A percentile compares a stretch with the other conserved stretches of the same genome.
Conservation (phyloP, 768 basidiomycete genomes). For the Russula virescens region DNA sequence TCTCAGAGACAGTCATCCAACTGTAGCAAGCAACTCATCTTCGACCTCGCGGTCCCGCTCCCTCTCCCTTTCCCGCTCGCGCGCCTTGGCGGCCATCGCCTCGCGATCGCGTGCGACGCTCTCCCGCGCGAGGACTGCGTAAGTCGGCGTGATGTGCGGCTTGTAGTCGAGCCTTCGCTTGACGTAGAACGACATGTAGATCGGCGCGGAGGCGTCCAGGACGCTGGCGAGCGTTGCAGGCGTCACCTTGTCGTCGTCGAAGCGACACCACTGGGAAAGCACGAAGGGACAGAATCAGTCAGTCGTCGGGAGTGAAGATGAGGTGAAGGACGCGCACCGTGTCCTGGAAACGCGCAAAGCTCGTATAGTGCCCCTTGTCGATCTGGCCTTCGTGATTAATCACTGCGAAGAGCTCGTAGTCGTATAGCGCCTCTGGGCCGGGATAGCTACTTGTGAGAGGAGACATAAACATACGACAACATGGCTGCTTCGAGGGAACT, state of each 20-base stretch:
- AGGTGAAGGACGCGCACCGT: constrained; percentile 49
- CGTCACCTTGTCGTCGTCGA: constrained; percentile 90
- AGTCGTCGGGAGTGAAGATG: not conserved
- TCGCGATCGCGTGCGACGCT: constrained; percentile 19
- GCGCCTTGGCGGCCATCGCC: not conserved
- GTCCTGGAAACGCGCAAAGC: constrained; percentile 76
- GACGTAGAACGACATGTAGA: constrained; percentile 96
- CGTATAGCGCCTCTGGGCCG: constrained; percentile 66
- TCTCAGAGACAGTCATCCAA: not conserved
- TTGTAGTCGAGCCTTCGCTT: constrained; percentile 86
- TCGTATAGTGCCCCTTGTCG: constrained; percentile 93
- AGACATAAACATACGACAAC: not conserved
- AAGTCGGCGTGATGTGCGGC: constrained; percentile 32
- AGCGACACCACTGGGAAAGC: constrained; percentile 73
- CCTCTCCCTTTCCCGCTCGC: constrained; percentile 1
- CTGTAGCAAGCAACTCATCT: constrained; percentile 20
- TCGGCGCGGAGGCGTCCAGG: constrained; percentile 50
- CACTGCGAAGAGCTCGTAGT: constrained; percentile 89
- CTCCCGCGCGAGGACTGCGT: constrained; percentile 16
- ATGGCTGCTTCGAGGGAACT: not conserved
- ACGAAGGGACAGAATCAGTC: not conserved
- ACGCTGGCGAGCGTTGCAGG: constrained; percentile 62
- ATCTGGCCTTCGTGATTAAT: constrained; percentile 94
- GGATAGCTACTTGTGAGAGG: constrained; percentile 34
- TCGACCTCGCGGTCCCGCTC: constrained; percentile 22